A percentile compares a stretch with the other conserved stretches of the same genome.
phyloP scores from a whole-genome alignment of 2,329 filamentous ascomycete species.

The Fusarium illudens region DNA sequence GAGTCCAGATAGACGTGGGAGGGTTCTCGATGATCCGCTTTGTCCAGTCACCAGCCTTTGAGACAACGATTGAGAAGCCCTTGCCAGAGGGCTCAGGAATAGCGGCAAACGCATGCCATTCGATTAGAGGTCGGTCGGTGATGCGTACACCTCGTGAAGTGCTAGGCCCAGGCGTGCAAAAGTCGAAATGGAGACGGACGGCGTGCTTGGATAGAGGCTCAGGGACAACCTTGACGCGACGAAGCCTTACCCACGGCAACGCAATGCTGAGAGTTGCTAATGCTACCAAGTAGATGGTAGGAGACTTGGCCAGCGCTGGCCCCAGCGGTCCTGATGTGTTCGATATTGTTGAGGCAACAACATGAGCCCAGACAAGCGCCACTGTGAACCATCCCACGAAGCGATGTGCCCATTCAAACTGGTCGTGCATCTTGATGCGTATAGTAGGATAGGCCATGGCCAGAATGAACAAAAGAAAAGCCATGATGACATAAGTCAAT shows the following conservation, averaged over 20 bases:
- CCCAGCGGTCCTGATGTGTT: conserved; percentile 7
- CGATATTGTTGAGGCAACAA: conserved; percentile 62
- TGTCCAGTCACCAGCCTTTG: conserved; percentile 77
- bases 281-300: conserved; percentile 13
- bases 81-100: conserved; percentile 62
- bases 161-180: conserved; percentile 55
- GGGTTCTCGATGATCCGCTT: conserved; percentile 64
- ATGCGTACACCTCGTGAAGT: conserved; percentile 54
- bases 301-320: conserved; percentile 5
- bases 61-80: conserved; percentile 71
- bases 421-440: conserved; percentile 59
- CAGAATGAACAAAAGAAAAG: conserved; percentile 35
- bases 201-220: conserved; percentile 74
- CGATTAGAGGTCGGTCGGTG: conserved; percentile 66
- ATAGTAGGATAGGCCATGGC: conserved; percentile 39
- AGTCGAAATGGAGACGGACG: conserved; percentile 71
- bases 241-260: conserved; percentile 67
- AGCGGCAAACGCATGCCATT: conserved; percentile 76
- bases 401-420: conserved; percentile 72
- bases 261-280: conserved; percentile 24
- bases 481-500: conserved; percentile 40
- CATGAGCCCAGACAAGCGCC: conserved; percentile 67
- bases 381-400: conserved; percentile 72
- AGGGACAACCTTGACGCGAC: conserved; percentile 67
- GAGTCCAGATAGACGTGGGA: conserved; percentile 67